Conservation (phyloP, 106 monocot genomes). For the Vanilla planifolia region DNA sequence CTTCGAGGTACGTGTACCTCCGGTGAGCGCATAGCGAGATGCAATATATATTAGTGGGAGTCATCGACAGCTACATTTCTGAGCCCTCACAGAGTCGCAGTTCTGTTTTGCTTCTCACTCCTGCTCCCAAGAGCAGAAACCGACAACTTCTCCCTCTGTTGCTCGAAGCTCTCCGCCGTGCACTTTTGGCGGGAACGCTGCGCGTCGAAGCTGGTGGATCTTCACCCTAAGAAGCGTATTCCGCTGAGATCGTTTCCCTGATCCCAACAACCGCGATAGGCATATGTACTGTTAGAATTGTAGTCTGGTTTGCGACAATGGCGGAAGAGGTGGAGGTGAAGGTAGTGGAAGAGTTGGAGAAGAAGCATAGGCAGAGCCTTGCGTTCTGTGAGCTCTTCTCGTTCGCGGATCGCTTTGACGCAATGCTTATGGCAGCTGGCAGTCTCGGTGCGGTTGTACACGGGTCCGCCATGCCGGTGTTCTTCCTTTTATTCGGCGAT, state of each 20-base stretch:
- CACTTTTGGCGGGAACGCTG: not conserved
- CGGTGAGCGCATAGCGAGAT: not conserved
- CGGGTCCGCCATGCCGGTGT: conserved; percentile 95
- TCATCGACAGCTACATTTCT: not conserved
- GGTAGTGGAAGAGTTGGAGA: conserved; percentile 45
- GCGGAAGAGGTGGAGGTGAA: conserved; percentile 14
- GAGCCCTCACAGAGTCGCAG: not conserved
- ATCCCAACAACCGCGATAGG: too few species aligned
- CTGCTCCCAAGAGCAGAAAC: not conserved
- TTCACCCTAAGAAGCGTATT: not conserved
- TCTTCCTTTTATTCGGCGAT: conserved; percentile 95
- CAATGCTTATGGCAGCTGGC: conserved; percentile 67
- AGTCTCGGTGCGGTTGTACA: conserved; percentile 82
- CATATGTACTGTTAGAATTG: not conserved
- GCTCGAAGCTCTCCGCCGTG: not conserved
- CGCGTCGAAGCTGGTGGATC: not conserved
- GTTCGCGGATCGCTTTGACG: conserved; percentile 79
- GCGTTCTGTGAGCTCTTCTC: conserved; percentile 78
- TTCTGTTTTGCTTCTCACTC: not conserved
- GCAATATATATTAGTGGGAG: not conserved
- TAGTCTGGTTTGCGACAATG: not conserved
- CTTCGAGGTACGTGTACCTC: not conserved
- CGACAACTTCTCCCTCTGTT: too few species aligned
- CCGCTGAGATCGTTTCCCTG: not conserved
- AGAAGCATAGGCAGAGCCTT: conserved; percentile 54